A percentile compares a stretch with the other conserved stretches of the same genome.
Evolutionary conservation across 352 stramenopile genomes (phyloP).

Genomic region (Globisporangium cylindrosporum): DNA sequence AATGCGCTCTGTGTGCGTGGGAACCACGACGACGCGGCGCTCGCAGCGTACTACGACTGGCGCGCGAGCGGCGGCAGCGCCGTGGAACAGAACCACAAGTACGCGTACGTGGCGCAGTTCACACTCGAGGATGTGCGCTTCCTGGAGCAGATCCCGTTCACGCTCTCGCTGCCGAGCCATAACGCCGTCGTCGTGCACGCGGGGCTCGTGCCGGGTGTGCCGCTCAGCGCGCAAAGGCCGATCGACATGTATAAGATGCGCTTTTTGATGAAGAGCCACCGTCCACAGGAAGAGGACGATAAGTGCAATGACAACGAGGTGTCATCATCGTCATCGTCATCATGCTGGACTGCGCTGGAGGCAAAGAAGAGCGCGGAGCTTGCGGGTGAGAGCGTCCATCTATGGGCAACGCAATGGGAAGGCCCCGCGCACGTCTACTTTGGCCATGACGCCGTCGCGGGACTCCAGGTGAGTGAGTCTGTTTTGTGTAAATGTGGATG

Average conservation of each 20-base stretch:
- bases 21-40: conserved; percentile 79
- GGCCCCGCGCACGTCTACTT: conserved; percentile 87
- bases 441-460: conserved; percentile 86
- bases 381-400: conserved; percentile 19
- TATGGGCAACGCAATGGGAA: conserved; percentile 80
- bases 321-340: not conserved
- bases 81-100: conserved; percentile 30
- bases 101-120: conserved; percentile 68
- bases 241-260: conserved; percentile 93
- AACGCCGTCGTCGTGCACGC: conserved; percentile 70
- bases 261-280: conserved; percentile 29
- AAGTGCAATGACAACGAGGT: conserved; percentile 15
- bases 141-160: conserved; percentile 77
- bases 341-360: conserved; percentile 28
- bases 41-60: conserved; percentile 59
- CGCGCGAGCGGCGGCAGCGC: conserved; percentile 17
- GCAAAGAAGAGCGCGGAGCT: conserved; percentile 21
- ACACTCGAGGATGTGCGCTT: conserved; percentile 56
- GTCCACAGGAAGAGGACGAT: conserved; percentile 26
- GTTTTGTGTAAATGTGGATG: not conserved
- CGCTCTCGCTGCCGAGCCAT: conserved; percentile 58
- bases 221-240: conserved; percentile 81
- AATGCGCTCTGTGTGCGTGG: conserved; percentile 61
- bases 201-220: conserved; percentile 54
- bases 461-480: conserved; percentile 56